phyloP scores from a whole-genome alignment of 2,329 filamentous ascomycete species.

The Diaporthe ampelina region DNA sequence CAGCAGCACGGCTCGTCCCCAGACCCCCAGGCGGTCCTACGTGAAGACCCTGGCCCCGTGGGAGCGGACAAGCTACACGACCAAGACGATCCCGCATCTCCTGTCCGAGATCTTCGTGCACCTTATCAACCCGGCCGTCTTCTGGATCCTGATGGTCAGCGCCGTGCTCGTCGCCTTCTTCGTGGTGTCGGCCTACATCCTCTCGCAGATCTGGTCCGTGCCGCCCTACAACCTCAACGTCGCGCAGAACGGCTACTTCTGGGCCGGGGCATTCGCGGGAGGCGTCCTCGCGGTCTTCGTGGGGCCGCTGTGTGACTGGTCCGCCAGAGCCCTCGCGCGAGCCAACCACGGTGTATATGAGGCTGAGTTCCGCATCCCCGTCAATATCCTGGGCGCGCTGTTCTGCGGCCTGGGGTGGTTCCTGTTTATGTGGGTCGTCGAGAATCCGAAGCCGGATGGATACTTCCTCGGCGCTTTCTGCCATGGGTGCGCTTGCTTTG shows the following conservation, averaged over 20 bases:
- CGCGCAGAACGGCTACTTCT: slow-evolving; percentile 57
- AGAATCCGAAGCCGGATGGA: slow-evolving; percentile 40
- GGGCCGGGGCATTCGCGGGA: slow-evolving; percentile 56
- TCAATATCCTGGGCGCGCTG: slow-evolving; percentile 42
- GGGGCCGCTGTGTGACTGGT: slow-evolving; percentile 45
- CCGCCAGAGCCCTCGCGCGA: slow-evolving; percentile 39
- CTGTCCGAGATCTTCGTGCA: slow-evolving; percentile 43
- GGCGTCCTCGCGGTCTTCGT: slow-evolving; percentile 53
- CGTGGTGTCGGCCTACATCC: slow-evolving; percentile 43
- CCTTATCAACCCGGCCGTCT: slow-evolving; percentile 43
- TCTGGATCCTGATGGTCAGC: slow-evolving; percentile 45
- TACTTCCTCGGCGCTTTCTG: slow-evolving; percentile 42
- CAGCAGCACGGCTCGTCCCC: background rate
- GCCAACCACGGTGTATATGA: slow-evolving; percentile 43
- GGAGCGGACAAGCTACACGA: slow-evolving; percentile 37
- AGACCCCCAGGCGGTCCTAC: slow-evolving; percentile 27
- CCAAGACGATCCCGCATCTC: slow-evolving; percentile 40
- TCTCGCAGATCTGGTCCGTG: slow-evolving; percentile 43
- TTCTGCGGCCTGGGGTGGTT: slow-evolving; percentile 44
- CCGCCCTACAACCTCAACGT: slow-evolving; percentile 53
- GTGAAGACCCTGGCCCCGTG: slow-evolving; percentile 27
- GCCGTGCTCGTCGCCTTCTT: slow-evolving; percentile 43
- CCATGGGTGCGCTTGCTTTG: slow-evolving; percentile 43
- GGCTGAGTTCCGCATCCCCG: slow-evolving; percentile 45
- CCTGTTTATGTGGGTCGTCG: slow-evolving; percentile 44